Evolutionary conservation across 306 rosid genomes (phyloP).

Genomic region (Fagus sylvatica): DNA sequence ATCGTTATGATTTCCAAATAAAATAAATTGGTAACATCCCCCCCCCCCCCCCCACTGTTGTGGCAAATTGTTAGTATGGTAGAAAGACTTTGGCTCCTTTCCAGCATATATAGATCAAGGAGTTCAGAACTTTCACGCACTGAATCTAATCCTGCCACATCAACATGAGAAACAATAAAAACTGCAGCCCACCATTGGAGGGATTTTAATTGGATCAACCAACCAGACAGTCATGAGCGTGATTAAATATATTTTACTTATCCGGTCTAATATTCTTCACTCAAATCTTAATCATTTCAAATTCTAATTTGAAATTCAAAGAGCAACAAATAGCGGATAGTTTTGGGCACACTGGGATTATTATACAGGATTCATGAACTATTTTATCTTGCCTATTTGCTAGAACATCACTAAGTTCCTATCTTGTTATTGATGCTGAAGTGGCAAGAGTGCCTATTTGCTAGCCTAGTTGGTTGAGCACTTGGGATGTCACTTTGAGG

Average conservation of each 20-base stretch:
- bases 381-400: background rate
- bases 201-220: background rate
- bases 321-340: background rate
- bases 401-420: background rate
- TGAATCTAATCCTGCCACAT: background rate
- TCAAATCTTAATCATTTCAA: background rate
- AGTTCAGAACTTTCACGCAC: background rate
- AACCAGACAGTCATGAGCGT: background rate
- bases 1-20: background rate
- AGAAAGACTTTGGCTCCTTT: background rate
- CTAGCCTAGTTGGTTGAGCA: too few species aligned
- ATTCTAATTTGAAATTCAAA: background rate
- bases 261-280: background rate
- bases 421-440: background rate
- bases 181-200: background rate
- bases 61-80: background rate
- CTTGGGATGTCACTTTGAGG: too few species aligned
- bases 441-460: background rate
- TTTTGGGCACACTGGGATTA: background rate
- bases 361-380: background rate
- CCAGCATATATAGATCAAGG: background rate
- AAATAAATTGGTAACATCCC: background rate
- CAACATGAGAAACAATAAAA: background rate
- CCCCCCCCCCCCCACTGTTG: background rate
- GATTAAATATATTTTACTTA: background rate